Percentiles rank a stretch among this genome's conserved stretches.
Evolutionary conservation across 305 asterid genomes (phyloP).

Genomic region (Solanum hybrid): DNA sequence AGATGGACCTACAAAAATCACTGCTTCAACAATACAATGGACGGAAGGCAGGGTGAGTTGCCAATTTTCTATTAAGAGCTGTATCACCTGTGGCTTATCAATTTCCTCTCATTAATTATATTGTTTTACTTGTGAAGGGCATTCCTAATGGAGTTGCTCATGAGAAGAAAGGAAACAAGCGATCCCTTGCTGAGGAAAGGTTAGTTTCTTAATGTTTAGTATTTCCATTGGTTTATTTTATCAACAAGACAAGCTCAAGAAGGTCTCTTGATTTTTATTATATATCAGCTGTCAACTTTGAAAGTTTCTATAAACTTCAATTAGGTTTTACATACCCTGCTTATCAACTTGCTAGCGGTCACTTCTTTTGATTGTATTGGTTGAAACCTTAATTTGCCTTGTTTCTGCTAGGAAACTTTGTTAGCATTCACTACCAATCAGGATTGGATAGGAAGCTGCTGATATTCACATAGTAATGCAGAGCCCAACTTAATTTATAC

Average conservation of each 20-base stretch:
- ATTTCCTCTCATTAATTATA: constrained; percentile 1
- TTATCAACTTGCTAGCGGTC: background rate
- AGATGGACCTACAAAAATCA: constrained; percentile 69
- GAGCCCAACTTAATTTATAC: background rate
- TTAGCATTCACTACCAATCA: background rate
- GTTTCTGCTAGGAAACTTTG: background rate
- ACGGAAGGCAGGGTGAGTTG: constrained; percentile 78
- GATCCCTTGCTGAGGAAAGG: constrained; percentile 82
- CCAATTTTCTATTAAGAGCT: background rate
- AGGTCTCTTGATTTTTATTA: background rate
- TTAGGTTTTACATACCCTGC: background rate
- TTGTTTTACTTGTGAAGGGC: constrained; percentile 43
- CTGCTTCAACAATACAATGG: constrained; percentile 83
- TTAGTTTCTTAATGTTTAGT: constrained; percentile 5
- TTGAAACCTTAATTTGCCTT: background rate
- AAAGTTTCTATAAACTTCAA: background rate
- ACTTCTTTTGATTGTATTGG: background rate
- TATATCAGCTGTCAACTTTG: background rate
- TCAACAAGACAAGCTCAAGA: background rate
- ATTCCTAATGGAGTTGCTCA: constrained; percentile 60
- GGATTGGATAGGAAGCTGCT: background rate
- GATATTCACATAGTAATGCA: background rate
- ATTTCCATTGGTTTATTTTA: background rate
- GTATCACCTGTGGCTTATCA: background rate
- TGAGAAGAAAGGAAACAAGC: constrained; percentile 76